Evolutionary conservation across 192 early-diverging fungal genomes (phyloP).

Genomic region (Dimargaris xerosporica): DNA sequence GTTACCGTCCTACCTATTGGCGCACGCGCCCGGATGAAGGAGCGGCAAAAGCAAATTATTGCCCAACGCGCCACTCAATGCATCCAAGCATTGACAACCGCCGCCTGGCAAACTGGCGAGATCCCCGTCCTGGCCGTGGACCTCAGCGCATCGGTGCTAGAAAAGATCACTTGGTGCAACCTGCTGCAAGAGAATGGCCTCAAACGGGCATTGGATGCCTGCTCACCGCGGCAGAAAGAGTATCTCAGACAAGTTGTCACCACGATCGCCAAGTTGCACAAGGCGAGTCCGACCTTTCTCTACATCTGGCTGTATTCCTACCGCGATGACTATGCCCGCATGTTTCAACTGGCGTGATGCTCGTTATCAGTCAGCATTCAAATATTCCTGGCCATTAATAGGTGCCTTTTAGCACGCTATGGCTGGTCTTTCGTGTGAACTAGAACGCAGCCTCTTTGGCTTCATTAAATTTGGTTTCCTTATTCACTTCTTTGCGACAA

Average conservation of each 20-base stretch:
- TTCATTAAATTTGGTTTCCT: too few species aligned
- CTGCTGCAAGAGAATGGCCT: constrained; percentile 48
- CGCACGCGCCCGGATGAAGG: constrained; percentile 17
- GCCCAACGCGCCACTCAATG: constrained; percentile 34
- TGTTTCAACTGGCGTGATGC: constrained; percentile 37
- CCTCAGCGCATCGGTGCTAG: constrained; percentile 38
- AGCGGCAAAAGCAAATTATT: constrained; percentile 21
- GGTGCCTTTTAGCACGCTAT: too few species aligned
- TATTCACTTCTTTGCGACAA: too few species aligned
- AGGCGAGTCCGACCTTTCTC: constrained; percentile 20
- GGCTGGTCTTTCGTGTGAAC: too few species aligned
- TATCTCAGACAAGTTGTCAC: constrained; percentile 36
- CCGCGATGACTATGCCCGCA: constrained; percentile 42
- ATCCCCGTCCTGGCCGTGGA: constrained; percentile 50
- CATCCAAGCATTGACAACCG: constrained; percentile 32
- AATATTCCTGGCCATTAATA: too few species aligned
- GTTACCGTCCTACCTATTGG: constrained; percentile 1
- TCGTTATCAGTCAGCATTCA: too few species aligned
- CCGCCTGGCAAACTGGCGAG: constrained; percentile 29
- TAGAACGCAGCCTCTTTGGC: too few species aligned
- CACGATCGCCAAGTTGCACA: constrained; percentile 17
- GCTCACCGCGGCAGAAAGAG: constrained; percentile 33
- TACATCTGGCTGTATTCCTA: constrained; percentile 61
- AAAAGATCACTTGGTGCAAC: constrained; percentile 34
- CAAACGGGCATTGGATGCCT: constrained; percentile 36